Evolutionary conservation across 1,284 basidiomycete species (phyloP), one percentile per base, ranked within the genome.

Genomic region (Microbotryum saponariae): DNA sequence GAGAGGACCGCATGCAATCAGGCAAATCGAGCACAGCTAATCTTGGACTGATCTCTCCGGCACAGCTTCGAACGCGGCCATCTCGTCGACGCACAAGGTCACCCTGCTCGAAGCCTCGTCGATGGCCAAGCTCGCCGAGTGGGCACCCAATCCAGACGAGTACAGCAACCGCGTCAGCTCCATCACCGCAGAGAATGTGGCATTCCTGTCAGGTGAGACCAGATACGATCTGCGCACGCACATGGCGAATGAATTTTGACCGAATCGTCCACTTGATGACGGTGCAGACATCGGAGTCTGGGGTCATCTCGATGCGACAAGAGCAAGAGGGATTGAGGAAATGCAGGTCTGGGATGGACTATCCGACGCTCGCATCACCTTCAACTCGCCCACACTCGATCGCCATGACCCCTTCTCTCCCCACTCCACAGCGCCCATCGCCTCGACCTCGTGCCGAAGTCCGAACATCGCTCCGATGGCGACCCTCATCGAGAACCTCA

Each of bases 281-380:
- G n/a, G 12, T 14, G 23, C 61, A 94, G 92, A 80, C 54, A 87
- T 85, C 70, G 88, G 87, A n/a, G 85, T 83, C 23, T 96, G 91
- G 91, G 72, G 80, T 23, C 77, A 87, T 74, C 82, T 96, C n/a
- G 86, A 90, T 20, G 72, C 77, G n/a, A 71, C 75, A 18, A 81
- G 91, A 25, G 88, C 87, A 4, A 81, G 82, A 56, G 82, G 84
- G 0, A 79, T 97, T 21, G 83, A 89, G 70, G 85, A 89, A 68
- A 91, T 97, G 84, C 85, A 92, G 64, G 85, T 94, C 25, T 97
- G 91, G 91, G 89, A 92, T 71, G 89, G 90, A 1, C 64, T 91
- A 42, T 88, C 88, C 4, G 83, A 86, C 70, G 85, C 89, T n/a
- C 80, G 87, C 20, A 85, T 91, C 58, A 77, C 79, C 5, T 91